These are phyloP conservation scores for Afroboletus lepidellus DNA, from an alignment of 1,284 basidiomycete genomes.

Conservation along the genomic window DNA sequence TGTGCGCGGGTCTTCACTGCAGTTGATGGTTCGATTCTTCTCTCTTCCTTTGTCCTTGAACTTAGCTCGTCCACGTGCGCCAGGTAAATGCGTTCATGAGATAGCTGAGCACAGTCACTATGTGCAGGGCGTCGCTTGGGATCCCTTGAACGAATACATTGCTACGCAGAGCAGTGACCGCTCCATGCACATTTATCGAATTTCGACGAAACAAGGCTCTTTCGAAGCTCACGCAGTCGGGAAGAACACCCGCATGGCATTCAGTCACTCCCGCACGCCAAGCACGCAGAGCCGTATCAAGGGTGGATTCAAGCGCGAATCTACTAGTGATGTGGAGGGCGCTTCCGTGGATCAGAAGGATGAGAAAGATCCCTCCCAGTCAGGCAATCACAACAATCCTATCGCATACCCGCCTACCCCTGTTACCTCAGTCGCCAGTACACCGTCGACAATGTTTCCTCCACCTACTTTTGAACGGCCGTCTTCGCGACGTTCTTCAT, in stretches of 20 bases:
- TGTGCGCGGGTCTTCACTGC: constrained; percentile 84
- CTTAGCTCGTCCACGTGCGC: constrained; percentile 2
- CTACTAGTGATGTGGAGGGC: constrained; percentile 75
- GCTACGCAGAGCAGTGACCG: constrained; percentile 94
- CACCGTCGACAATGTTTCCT: constrained; percentile 69
- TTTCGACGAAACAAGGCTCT: constrained; percentile 72
- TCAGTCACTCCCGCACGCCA: constrained; percentile 65
- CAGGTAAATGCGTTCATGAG: constrained; percentile 79
- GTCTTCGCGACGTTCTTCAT: constrained; percentile 83
- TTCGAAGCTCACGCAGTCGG: constrained; percentile 86
- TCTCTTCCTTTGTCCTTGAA: constrained; percentile 3
- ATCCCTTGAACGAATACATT: constrained; percentile 91
- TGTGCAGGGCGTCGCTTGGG: constrained; percentile 97
- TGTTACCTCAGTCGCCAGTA: constrained; percentile 56
- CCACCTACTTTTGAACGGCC: constrained; percentile 64
- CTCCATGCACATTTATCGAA: constrained; percentile 85
- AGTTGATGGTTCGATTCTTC: constrained; percentile 57
- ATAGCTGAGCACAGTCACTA: constrained; percentile 91
- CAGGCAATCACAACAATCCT: constrained; percentile 31
- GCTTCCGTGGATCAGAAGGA: constrained; percentile 51
- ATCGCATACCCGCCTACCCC: constrained; percentile 55
- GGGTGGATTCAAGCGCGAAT: constrained; percentile 60
- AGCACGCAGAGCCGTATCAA: constrained; percentile 46
- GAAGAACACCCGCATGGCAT: constrained; percentile 73
- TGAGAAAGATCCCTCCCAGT: constrained; percentile 26